phyloP scores from a whole-genome alignment of 257 asterid genomes.

The Solanum ossicruentum region DNA sequence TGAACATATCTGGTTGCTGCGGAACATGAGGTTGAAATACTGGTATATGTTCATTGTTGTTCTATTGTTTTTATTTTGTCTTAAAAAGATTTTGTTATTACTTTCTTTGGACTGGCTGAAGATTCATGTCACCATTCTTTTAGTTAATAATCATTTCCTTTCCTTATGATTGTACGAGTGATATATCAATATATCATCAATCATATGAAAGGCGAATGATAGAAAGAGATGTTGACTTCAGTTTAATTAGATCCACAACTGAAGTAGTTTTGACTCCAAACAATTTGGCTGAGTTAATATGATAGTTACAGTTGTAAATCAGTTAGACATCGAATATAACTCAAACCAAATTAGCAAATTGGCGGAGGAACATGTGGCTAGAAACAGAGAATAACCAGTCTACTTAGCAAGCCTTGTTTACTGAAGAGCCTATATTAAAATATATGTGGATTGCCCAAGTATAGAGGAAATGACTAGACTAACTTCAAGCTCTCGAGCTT shows the following conservation, averaged over 20 bases:
- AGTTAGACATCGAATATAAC: background rate
- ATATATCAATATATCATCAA: background rate
- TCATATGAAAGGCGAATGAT: background rate
- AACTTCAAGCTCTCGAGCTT: background rate
- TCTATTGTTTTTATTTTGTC: background rate
- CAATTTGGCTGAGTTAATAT: background rate
- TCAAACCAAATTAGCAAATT: background rate
- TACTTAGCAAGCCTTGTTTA: background rate
- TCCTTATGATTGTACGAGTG: background rate
- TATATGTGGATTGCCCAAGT: background rate
- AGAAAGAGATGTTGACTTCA: background rate
- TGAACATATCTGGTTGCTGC: background rate
- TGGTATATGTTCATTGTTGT: background rate
- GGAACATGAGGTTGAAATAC: background rate
- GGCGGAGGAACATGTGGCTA: background rate
- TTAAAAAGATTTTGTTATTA: background rate
- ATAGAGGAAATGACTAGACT: background rate
- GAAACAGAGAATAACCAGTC: background rate
- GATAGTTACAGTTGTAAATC: background rate
- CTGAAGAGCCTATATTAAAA: background rate
- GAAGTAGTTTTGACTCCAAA: background rate
- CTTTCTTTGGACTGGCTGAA: background rate
- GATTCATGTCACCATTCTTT: background rate
- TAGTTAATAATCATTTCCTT: background rate
- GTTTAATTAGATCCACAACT: background rate